Percentiles rank a stretch among this genome's conserved stretches.
These are phyloP conservation scores for Carex sylvatica DNA, from an alignment of 202 grass and related monocot species.

Conservation along the genomic window DNA sequence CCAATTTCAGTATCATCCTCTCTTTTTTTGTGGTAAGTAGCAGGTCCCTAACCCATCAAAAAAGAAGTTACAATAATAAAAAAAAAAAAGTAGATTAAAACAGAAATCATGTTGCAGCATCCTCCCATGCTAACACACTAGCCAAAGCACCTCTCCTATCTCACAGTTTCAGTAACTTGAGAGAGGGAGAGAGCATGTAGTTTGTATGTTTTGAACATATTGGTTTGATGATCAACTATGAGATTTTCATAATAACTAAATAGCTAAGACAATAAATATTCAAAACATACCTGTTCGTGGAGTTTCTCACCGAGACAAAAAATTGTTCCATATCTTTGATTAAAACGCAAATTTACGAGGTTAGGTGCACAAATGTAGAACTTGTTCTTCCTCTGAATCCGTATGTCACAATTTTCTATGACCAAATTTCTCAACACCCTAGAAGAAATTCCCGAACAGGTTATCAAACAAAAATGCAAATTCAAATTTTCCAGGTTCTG, in stretches of 20 bases:
- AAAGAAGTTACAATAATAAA: not conserved
- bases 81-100: not conserved
- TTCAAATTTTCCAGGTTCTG: conserved; percentile 4
- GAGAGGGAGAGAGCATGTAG: too few species aligned
- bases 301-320: not conserved
- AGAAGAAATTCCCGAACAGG: conserved; percentile 14
- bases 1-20: not conserved
- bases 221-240: not conserved
- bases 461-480: conserved; percentile 10
- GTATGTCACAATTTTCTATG: conserved; percentile 17
- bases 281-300: not conserved
- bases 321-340: not conserved
- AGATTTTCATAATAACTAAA: not conserved
- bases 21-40: not conserved
- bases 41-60: not conserved
- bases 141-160: not conserved
- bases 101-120: not conserved
- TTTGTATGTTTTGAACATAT: not conserved
- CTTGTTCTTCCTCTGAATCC: not conserved
- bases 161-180: not conserved
- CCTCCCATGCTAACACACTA: too few species aligned
- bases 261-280: not conserved
- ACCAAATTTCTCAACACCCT: conserved; percentile 13
- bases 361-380: conserved; percentile 17
- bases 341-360: conserved; percentile 14